Conservation (phyloP, 1,284 basidiomycete genomes). For the Ceratobasidium papillatum region DNA sequence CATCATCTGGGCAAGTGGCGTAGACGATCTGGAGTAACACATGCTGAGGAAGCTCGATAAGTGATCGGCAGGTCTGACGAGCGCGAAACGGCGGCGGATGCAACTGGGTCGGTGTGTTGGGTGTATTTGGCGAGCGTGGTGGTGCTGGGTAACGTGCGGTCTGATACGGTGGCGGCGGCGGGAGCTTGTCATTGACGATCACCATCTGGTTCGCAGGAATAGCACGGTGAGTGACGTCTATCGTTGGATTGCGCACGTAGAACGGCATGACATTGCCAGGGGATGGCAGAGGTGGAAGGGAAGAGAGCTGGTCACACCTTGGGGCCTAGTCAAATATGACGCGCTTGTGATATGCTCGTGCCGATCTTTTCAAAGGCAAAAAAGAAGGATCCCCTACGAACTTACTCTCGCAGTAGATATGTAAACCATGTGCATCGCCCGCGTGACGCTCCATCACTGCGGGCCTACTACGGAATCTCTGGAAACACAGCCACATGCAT, state of each 20-base stretch:
- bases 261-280: neutral
- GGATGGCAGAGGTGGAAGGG: neutral
- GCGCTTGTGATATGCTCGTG: neutral
- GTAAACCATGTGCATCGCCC: constrained; percentile 32
- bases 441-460: constrained; percentile 21
- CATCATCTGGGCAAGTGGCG: constrained; percentile 58
- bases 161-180: constrained; percentile 32
- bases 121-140: neutral
- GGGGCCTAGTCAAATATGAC: neutral
- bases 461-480: neutral
- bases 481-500: constrained; percentile 34
- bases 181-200: constrained; percentile 26
- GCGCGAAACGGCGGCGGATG: constrained; percentile 40
- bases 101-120: neutral
- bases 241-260: constrained; percentile 30
- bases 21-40: constrained; percentile 71
- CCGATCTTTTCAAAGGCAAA: neutral
- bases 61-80: constrained; percentile 25
- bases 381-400: neutral
- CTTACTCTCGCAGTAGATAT: constrained; percentile 32
- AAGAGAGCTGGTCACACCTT: neutral
- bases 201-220: constrained; percentile 26
- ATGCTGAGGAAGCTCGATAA: constrained; percentile 63
- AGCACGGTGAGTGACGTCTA: no score
- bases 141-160: constrained; percentile 20